Evolutionary conservation across 352 stramenopile genomes (phyloP), one percentile per base, ranked within the genome.

Genomic region (Phytophthora megakarya): DNA sequence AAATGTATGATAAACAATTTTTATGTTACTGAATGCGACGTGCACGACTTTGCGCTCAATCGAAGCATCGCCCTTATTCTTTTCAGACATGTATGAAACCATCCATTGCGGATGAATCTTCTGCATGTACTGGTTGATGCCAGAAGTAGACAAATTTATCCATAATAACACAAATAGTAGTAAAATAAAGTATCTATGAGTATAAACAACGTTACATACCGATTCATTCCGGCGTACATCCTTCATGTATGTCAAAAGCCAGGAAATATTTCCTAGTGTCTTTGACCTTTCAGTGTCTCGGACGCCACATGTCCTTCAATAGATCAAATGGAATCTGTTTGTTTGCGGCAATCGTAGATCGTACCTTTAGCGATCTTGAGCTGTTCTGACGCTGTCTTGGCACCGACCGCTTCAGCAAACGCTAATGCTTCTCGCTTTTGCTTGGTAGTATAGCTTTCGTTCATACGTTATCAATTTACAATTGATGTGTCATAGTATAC

Each of bases 221-320:
- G 18, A 3, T 22, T 44, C 30, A 3, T 30, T 8, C 18, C 32
- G 18, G 11, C 46, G 9, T 7, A 32, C 10, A 19, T 54, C 28
- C 19, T 54, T 54, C 46, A 44, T 42, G 18, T 43, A 54, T 11
- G 28, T 44, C 19, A 54, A 7, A 54, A 12, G 19, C 32, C 30
- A 42, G 46, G 28, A 54, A 54, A 33, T 18, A 11, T 54, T 11
- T 43, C 46, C 18, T 43, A 43, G 15, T 30, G 18, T 37, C 46
- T 12, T 32, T 43, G 18, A 38, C 28, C 30, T 43, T 43, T 54
- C 11, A 54, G 10, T 18, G 30, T 15, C 10, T 54, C 43, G 5
- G 28, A 53, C 5, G 26, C 26, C 8, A 28, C 26, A 19, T 43
- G 16, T n/a, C 30, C 28, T 10, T 28, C 30, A 37, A 43, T 22